Base-by-base conservation (phyloP, 2,329 filamentous ascomycete genomes). In the Phoma sp. region DNA sequence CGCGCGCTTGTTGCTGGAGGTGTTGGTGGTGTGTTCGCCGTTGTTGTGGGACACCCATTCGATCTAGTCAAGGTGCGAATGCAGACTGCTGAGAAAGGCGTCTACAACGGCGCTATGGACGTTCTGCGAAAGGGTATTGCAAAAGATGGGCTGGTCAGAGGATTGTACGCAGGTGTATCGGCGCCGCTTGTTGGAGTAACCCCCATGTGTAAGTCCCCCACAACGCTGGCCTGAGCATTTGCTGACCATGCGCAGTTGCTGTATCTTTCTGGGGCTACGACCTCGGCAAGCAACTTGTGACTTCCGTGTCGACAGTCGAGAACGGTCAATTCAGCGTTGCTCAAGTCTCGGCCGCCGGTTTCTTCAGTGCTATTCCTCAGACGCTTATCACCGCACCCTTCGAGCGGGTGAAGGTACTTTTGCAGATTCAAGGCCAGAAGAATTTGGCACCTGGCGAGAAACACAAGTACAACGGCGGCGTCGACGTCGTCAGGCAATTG, bases 381-480 rank as follows among this genome's bases (percentile, higher is more conserved):
- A 99, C 95, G 4, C 79, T 91, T 77, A 97, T 99, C 80, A 98
- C 95, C n/a, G 95, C 95, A 4, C 95, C 95, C 58, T 98, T 99
- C 75, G 95, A 99, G 84, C 94, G 95, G 71, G 92, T 99, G 68
- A 99, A 99, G 80, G 94, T 99, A 51, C 92, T 99, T 61, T 88
- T 99, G 1, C 95, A 99, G 77, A 96, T 98, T 65, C 95, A 98
- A 79, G 93, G 92, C 71, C 92, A 97, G 78, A 92, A 93, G 78
- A 80, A 84, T 48, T 88, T 95, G 36, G 87, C 88, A 0, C 91
- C 93, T 0, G 94, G 93, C 71, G 90, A 97, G 80, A 96, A 96
- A 78, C 93, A 92, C 15, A 92, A 91, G 72, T 98, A 98, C 83
- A 85, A 83, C 39, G 93, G 93, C 71, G 92, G 90, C 56, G 61